phyloP scores from a whole-genome alignment of 2,329 filamentous ascomycete species.

The Aspergillus glaucus region DNA sequence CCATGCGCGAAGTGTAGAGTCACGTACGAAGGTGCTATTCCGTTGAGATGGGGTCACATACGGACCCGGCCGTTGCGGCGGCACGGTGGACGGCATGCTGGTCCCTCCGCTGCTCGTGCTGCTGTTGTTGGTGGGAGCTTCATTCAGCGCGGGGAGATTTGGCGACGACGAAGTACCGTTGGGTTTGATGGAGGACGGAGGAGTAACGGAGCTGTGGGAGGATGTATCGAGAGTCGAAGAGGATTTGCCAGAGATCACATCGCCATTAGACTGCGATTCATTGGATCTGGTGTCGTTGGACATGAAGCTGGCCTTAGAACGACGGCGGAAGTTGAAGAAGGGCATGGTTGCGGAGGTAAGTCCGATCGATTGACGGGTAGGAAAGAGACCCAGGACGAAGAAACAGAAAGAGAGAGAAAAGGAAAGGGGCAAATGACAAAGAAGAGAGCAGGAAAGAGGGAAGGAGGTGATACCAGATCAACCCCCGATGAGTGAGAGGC shows the following conservation, averaged over 20 bases:
- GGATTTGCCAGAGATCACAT: conserved; percentile 57
- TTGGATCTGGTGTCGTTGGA: conserved; percentile 37
- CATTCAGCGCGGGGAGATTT: conserved; percentile 46
- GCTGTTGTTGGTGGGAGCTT: conserved; percentile 48
- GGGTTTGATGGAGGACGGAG: conserved; percentile 63
- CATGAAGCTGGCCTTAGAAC: conserved; percentile 66
- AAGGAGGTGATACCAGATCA: background rate
- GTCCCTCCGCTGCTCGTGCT: conserved; percentile 14
- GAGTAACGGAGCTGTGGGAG: conserved; percentile 60
- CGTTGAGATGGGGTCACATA: conserved; percentile 34
- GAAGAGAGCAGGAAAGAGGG: background rate
- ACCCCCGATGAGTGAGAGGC: background rate
- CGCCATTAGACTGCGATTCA: conserved; percentile 41
- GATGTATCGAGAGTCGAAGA: conserved; percentile 57
- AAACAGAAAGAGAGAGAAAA: background rate
- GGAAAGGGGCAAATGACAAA: background rate
- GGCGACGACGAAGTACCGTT: conserved; percentile 58
- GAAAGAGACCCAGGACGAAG: background rate
- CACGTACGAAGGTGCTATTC: conserved; percentile 38
- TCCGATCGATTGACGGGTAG: background rate
- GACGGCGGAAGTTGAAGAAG: conserved; percentile 70
- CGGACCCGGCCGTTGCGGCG: conserved; percentile 43
- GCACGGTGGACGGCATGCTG: conserved; percentile 33
- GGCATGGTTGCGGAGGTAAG: conserved; percentile 34
- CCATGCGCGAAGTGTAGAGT: conserved; percentile 2